Percentiles rank a stretch among this genome's conserved stretches.
Evolutionary conservation across 2,329 filamentous ascomycete species (phyloP).

Genomic region (Venturia effusa): DNA sequence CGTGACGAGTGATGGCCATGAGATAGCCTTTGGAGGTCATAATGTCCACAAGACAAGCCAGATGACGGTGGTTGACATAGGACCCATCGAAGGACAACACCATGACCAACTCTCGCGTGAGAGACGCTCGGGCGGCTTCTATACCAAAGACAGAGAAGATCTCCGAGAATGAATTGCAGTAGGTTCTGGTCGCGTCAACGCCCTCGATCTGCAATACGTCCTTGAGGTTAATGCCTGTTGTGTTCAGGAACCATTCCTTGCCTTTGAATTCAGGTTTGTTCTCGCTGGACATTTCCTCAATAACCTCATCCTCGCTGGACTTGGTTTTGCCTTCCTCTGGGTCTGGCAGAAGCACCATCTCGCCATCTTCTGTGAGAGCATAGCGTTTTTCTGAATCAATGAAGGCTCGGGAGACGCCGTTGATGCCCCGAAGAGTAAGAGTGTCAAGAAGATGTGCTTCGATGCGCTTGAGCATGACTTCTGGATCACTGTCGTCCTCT

Average conservation of each 20-base stretch:
- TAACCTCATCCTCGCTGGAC: conserved; percentile 45
- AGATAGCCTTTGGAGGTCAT: conserved; percentile 94
- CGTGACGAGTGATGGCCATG: conserved; percentile 93
- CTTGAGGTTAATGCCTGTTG: conserved; percentile 76
- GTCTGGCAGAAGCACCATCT: neutral
- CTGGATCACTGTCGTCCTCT: conserved; percentile 69
- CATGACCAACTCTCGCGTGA: conserved; percentile 79
- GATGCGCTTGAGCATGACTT: conserved; percentile 84
- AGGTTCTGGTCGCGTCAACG: conserved; percentile 75
- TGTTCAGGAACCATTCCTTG: conserved; percentile 93
- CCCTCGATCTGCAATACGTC: conserved; percentile 78
- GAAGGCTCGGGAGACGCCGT: conserved; percentile 83
- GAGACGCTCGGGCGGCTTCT: conserved; percentile 77
- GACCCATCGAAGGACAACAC: conserved; percentile 98
- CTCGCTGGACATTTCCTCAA: neutral
- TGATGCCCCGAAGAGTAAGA: conserved; percentile 80
- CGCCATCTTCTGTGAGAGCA: neutral
- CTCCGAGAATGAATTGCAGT: conserved; percentile 93
- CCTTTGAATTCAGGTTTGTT: conserved; percentile 46
- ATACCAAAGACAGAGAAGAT: conserved; percentile 93
- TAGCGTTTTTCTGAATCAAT: conserved; percentile 44
- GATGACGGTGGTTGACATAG: conserved; percentile 97
- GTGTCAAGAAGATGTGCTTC: conserved; percentile 87
- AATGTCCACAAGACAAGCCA: conserved; percentile 88
- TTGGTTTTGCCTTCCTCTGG: conserved; percentile 26